Evolutionary conservation across 2,329 filamentous ascomycete genomes (phyloP), one percentile per base, ranked within the genome.

Genomic region (Trichoderma sp.): DNA sequence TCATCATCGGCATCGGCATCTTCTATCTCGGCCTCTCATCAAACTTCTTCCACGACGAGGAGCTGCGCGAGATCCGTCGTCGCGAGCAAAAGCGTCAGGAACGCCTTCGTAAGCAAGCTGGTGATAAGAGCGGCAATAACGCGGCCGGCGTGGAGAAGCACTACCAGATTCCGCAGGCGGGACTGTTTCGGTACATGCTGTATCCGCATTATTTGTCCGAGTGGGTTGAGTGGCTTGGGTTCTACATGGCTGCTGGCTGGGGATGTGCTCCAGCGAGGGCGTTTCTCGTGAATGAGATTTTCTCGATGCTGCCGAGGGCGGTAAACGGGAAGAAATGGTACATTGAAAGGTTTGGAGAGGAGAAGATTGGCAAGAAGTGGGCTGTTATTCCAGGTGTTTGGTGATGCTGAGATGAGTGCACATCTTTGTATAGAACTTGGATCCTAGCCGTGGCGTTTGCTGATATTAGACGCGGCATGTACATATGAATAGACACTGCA

Each of bases 171-270:
- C 96, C 96, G 0, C 85, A 93, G 78, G 91, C 91, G 65, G 94
- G 95, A 0, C 82, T 97, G 64, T 99, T 98, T 82, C 86, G 87
- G 75, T 91, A 90, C 77, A 88, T 97, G 79, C 86, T 98, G 72
- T 97, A 92, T 81, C 94, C 96, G 75, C 96, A 99, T 81, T 99
- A 98, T 81, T 86, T 97, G n/a, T 92, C 91, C 79, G 96, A 99
- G 83, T 99, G 96, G 96, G 80, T 97, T 68, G 96, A 99, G 85
- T 99, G 96, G 96, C 81, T 88, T 4, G 96, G 96, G 0, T 99
- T 94, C 81, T 94, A 91, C 85, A 88, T 97, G 80, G 88, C 92
- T 76, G 88, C 91, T 71, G 90, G 90, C 1, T 88, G 85, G 83
- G 82, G 83, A 5, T 93, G 91, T 78, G 83, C 89, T 62, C 95